Evolutionary conservation across 2,329 filamentous ascomycete genomes (phyloP).

Genomic region (Paradendryphiella salina): DNA sequence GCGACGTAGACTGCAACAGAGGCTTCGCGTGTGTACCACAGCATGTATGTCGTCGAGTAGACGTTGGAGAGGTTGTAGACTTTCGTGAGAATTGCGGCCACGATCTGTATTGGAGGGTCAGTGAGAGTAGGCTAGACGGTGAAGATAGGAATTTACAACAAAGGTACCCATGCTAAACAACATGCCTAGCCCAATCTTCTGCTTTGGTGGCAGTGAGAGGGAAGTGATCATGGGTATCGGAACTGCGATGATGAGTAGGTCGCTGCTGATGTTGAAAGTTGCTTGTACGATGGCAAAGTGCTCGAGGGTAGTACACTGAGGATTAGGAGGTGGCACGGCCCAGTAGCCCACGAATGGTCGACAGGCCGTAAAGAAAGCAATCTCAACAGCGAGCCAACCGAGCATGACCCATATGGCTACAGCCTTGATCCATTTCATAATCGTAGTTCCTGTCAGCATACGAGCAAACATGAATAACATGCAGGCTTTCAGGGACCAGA

Average conservation of each 20-base stretch:
- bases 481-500: slow-evolving; percentile 61
- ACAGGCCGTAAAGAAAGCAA: slow-evolving; percentile 59
- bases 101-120: slow-evolving; percentile 33
- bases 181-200: slow-evolving; percentile 58
- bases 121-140: background rate
- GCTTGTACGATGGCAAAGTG: slow-evolving; percentile 63
- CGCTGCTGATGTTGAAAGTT: slow-evolving; percentile 63
- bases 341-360: slow-evolving; percentile 61
- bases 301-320: slow-evolving; percentile 61
- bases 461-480: slow-evolving; percentile 62
- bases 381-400: slow-evolving; percentile 58
- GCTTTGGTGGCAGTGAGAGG: slow-evolving; percentile 55
- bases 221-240: slow-evolving; percentile 59
- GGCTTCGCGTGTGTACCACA: slow-evolving; percentile 61
- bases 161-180: slow-evolving; percentile 58
- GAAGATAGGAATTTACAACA: slow-evolving; percentile 46
- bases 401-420: slow-evolving; percentile 54
- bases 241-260: slow-evolving; percentile 62
- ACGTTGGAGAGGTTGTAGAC: slow-evolving; percentile 52
- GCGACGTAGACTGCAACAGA: slow-evolving; percentile 58
- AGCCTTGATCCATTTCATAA: slow-evolving; percentile 53
- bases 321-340: slow-evolving; percentile 58
- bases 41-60: slow-evolving; percentile 47
- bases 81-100: slow-evolving; percentile 54
- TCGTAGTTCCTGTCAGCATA: slow-evolving; percentile 54